Conservation (phyloP, 164 flowering plant species). For the Sextonia rubra region DNA sequence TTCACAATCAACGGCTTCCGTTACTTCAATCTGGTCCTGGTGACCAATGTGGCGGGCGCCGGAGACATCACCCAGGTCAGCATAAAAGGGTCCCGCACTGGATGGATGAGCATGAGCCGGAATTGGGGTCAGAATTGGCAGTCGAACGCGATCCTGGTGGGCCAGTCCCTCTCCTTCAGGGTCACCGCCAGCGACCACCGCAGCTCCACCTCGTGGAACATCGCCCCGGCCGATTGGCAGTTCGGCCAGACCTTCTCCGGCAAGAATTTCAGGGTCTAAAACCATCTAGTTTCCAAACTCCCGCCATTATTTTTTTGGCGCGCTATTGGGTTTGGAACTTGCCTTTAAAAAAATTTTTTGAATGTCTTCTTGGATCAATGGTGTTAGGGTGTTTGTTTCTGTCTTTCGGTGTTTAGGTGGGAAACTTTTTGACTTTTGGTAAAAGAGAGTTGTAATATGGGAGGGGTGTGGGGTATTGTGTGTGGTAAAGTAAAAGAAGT, state of each 20-base stretch:
- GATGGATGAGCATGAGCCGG: conserved; percentile 68
- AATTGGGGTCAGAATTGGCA: conserved; percentile 95
- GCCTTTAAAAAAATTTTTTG: too few relatives aligned
- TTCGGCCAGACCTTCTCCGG: conserved; percentile 76
- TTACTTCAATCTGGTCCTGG: conserved; percentile 67
- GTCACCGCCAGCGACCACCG: conserved; percentile 70
- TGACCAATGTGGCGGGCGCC: conserved; percentile 81
- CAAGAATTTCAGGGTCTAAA: conserved; percentile 65
- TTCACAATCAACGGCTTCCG: conserved; percentile 70
- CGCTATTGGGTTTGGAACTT: conserved; percentile 2
- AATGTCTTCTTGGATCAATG: not conserved
- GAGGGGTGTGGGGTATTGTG: not conserved
- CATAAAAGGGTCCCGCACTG: conserved; percentile 58
- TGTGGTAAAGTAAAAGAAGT: not conserved
- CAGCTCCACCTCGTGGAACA: conserved; percentile 61
- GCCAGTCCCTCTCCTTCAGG: conserved; percentile 70
- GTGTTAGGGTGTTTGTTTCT: not conserved
- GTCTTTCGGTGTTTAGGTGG: too few relatives aligned
- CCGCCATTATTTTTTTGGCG: conserved; percentile 17
- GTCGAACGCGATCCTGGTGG: conserved; percentile 45
- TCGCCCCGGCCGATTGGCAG: conserved; percentile 68
- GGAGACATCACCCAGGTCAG: conserved; percentile 54
- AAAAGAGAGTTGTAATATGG: not conserved
- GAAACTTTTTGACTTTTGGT: not conserved
- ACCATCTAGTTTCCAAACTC: not conserved